Base-by-base conservation (phyloP, 129 eudicot species). In the Deinandra increscens region DNA sequence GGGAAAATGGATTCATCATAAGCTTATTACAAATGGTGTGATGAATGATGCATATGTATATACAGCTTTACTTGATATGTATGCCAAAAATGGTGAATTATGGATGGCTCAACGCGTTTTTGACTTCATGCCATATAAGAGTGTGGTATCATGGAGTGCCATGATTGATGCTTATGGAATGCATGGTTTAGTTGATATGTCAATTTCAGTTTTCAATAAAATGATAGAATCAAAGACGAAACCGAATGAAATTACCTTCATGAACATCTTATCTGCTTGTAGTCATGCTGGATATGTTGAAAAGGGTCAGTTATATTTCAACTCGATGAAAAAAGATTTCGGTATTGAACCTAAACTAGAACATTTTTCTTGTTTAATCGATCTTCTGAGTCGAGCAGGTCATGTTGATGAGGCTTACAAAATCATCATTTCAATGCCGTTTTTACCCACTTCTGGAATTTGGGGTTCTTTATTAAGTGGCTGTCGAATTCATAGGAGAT, bases 401-500 rank as follows among this genome's bases (percentile, higher is more conserved):
- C 75, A 85, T 79, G 68, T 90, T 41, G 81, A 79, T 42, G 87
- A 73, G 7, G 95, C 91, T 0, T 87, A 85, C 64, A 65, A 77
- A 42, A 83, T 81, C 66, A 56, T 84, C 6, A 79, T 56, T 0
- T 84, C 87, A 23, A 90, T 87, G 91, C 82, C 91, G 8, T 81
- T 81, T 29, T 51, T 75, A 50, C 81, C 85, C 51, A 82, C 80
- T 71, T 77, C 81, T 23, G 87, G 91, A 62, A 78, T 83, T 37
- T 87, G 95, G 95, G 84, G 95, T 70, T 84, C 95, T 6, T 62
- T 90, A 68, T 68, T 90, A 58, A 90, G 87, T 69, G 97, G 97
- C 9, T 90, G 97, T 79, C 75, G 87, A 50, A 81, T 90, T 46
- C 86, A 90, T 64, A 70, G 76, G 70, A 79, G 91, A 59, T 74